A percentile compares a stretch with the other conserved stretches of the same genome.
Evolutionary conservation across 441 rosid species (phyloP).

Genomic region (Monsonia emarginata): DNA sequence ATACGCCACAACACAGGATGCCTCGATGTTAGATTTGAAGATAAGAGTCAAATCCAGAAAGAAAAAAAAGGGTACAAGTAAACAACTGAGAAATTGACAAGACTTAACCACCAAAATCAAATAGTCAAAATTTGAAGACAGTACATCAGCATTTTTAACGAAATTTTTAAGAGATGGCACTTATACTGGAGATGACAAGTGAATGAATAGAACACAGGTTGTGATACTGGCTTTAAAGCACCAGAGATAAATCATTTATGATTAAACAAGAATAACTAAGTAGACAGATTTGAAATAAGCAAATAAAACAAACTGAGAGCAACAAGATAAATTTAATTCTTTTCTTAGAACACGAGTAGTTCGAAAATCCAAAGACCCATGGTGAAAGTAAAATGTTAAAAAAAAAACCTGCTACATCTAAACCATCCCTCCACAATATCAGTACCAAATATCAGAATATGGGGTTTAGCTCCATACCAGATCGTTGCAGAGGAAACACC

Average conservation of each 20-base stretch:
- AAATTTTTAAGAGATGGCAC: neutral
- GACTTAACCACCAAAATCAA: no score
- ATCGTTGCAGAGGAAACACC: slow-evolving; percentile 45
- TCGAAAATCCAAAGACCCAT: neutral
- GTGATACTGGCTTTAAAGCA: neutral
- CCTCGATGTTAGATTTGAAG: no score
- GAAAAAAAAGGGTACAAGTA: no score
- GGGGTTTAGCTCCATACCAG: slow-evolving; percentile 51
- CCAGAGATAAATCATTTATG: no score
- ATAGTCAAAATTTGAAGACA: neutral
- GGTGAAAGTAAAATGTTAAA: neutral
- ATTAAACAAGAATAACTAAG: no score
- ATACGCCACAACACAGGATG: neutral
- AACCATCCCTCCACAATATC: slow-evolving; percentile 24
- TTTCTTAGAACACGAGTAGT: neutral
- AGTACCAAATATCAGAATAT: slow-evolving; percentile 25
- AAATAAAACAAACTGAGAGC: neutral
- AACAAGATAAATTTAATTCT: neutral
- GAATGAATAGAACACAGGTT: neutral
- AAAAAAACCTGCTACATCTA: neutral
- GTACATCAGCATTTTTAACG: neutral
- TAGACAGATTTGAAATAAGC: no score
- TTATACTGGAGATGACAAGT: neutral
- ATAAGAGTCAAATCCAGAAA: no score
- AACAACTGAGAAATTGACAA: no score